Evolutionary conservation across 257 asterid genomes (phyloP), one percentile per base, ranked within the genome.

Genomic region (Coffea canephora): DNA sequence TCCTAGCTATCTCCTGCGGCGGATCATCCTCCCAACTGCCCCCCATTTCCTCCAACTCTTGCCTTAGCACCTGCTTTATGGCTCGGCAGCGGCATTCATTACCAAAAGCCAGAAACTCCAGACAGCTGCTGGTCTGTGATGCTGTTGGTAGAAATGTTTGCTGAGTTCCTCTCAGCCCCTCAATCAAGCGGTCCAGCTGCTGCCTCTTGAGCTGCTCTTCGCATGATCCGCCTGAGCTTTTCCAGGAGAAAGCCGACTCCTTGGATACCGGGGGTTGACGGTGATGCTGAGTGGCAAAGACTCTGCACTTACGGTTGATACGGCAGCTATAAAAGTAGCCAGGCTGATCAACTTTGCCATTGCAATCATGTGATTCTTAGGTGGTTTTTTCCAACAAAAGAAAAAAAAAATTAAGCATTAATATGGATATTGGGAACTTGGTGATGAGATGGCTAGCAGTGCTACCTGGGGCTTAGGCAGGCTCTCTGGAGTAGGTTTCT

Each of bases 221-320:
- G 85, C 91, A 84, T 75, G 16, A 4, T 18, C 27, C n/a, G 10
- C 76, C 18, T 2, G 55, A 84, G 69, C 71, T 80, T 21, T 27
- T n/a, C 49, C 12, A 75, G 83, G 1, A 82, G 87, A 3, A 80
- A 77, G 2, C 6, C 62, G 57, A 10, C 8, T 19, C 0, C 8
- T 55, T 55, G 62, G n/a, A 55, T 16, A 16, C 83, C 16, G 27
- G 10, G 85, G 82, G 78, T 89, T 86, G 87, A 77, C 75, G 72
- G 83, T 83, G 79, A 87, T 83, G 76, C 87, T 77, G 87, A 23
- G 80, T 79, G 79, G 65, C 71, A 86, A 78, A 74, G 90, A 85
- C 4, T 65, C 50, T 59, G 84, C 69, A 9, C 2, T 3, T 0
- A 88, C 21, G 52, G 89, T 84, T 14, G 86, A 59, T 12, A 86